Base-by-base conservation (phyloP, 495 filamentous ascomycete species). In the Opeltia flavorubescens region DNA sequence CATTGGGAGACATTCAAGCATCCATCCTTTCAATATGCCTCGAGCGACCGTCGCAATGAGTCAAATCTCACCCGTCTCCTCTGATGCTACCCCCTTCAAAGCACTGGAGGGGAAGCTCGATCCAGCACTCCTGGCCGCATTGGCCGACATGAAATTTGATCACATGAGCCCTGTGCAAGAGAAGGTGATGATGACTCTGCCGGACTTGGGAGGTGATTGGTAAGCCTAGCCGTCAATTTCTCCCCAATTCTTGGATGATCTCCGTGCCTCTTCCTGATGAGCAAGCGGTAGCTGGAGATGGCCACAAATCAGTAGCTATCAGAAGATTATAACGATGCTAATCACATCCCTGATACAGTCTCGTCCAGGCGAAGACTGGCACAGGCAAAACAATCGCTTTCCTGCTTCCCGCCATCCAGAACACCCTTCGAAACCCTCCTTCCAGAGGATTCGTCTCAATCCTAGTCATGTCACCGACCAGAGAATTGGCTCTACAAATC, bases 311-410 rank as follows among this genome's bases (percentile, higher is more conserved):
- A n/a, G n/a, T n/a, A n/a, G n/a, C n/a, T n/a, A n/a, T n/a, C n/a
- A 8, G 15, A 25, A 7, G 18, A 15, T n/a, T n/a, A n/a, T n/a
- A n/a, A n/a, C n/a, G n/a, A 42, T 33, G 40, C 23, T 23, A 18
- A 36, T 47, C 9, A 18, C 17, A 44, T 36, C 20, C 25, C 43
- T 58, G 43, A 58, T 21, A 3, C 26, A 58, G 56, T 39, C 63
- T 72, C 13, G 84, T 84, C 33, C 84, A 88, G 66, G 84, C 84
- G 47, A 85, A 81, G 59, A 89, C 84, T n/a, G 84, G 84, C 54
- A 88, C 84, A 4, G 84, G 84, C 48, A 89, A 89, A 59, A 89
- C 84, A 1, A 68, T 86, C 30, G 84, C 81, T 15, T 89, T 89
- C 62, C 64, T 89, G 20, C 62, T 88, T 0, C 84, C 84, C n/a